Percentiles rank a stretch among this genome's conserved stretches.
Conservation (phyloP, 2,329 filamentous ascomycete genomes). For the Calonectria multiphialidica region DNA sequence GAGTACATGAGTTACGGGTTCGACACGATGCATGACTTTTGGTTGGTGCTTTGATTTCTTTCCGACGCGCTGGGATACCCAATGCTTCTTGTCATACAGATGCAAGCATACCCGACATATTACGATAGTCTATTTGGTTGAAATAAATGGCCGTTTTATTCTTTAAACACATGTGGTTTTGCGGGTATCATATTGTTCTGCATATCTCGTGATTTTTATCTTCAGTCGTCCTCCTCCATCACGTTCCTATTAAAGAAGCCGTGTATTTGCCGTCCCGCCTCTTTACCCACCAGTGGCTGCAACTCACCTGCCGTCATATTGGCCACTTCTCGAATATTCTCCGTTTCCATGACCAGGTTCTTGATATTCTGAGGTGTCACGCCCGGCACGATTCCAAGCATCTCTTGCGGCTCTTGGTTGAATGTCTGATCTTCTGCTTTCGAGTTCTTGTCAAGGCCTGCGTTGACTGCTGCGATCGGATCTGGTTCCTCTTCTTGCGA, state of each 20-base stretch:
- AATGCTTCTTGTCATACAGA: constrained; percentile 29
- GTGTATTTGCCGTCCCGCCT: constrained; percentile 81
- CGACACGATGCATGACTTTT: constrained; percentile 23
- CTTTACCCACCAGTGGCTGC: constrained; percentile 79
- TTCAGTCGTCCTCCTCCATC: constrained; percentile 61
- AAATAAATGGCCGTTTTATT: constrained; percentile 7
- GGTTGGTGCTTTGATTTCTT: constrained; percentile 21
- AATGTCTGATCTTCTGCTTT: constrained; percentile 78
- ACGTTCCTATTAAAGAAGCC: constrained; percentile 82
- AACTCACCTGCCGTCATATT: constrained; percentile 86
- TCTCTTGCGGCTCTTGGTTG: constrained; percentile 89
- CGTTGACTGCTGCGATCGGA: constrained; percentile 85
- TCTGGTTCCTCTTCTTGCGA: constrained; percentile 91
- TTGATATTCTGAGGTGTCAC: constrained; percentile 84
- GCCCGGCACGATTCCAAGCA: constrained; percentile 87
- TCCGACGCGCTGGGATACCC: constrained; percentile 44
- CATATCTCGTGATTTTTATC: neutral
- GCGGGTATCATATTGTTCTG: constrained; percentile 25
- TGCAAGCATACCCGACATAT: constrained; percentile 15
- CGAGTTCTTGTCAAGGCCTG: constrained; percentile 74
- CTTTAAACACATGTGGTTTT: neutral
- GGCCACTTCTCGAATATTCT: constrained; percentile 84
- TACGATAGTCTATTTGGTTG: constrained; percentile 2
- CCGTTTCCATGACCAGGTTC: constrained; percentile 77
- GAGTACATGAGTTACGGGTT: constrained; percentile 7